Percentiles rank a stretch among this genome's conserved stretches.
These are phyloP conservation scores for Globisporangium recalcitrans DNA, from an alignment of 352 stramenopile species.

Conservation along the genomic window DNA sequence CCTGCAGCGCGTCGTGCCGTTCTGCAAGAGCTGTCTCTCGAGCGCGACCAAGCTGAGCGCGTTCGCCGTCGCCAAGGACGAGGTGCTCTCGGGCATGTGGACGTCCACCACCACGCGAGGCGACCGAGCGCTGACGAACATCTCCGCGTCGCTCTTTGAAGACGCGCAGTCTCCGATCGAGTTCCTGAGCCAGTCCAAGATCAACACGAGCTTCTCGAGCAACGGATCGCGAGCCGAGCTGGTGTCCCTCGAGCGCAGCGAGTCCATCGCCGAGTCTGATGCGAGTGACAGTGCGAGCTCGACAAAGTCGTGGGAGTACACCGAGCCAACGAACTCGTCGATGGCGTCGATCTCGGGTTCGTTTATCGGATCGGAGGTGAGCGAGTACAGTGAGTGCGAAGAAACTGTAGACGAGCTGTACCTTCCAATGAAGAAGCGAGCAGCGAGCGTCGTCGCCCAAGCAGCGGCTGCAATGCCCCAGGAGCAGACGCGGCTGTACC, in stretches of 20 bases:
- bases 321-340: not conserved
- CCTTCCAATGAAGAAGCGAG: not conserved
- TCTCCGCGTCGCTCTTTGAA: conserved; percentile 3
- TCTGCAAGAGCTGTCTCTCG: conserved; percentile 12
- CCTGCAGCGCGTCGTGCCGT: not conserved
- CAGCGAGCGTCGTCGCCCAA: not conserved
- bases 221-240: not conserved
- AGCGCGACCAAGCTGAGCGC: not conserved
- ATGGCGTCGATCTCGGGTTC: not conserved
- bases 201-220: not conserved
- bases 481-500: conserved; percentile 25
- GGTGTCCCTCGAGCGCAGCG: not conserved
- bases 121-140: not conserved
- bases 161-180: not conserved
- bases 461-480: not conserved
- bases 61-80: conserved; percentile 3
- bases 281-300: not conserved
- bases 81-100: conserved; percentile 8
- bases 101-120: not conserved
- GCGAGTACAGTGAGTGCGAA: not conserved
- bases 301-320: not conserved
- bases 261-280: not conserved
- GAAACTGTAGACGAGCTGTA: not conserved
- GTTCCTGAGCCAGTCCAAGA: not conserved
- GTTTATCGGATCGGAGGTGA: not conserved